Conservation (phyloP, 768 basidiomycete species). For the Pisolithus marmoratus region DNA sequence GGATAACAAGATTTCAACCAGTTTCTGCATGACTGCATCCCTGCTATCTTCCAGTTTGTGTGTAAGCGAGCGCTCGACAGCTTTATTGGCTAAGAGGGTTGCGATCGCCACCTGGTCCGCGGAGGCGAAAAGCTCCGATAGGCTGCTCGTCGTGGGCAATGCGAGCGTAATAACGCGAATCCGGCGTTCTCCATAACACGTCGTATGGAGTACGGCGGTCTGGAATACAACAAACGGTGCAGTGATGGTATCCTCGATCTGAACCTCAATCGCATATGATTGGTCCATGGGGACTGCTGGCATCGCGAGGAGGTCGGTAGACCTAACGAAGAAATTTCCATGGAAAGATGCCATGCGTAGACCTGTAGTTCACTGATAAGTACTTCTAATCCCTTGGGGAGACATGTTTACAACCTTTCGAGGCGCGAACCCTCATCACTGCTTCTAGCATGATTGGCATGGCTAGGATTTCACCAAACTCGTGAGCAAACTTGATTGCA, state of each 20-base stretch:
- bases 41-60: constrained; percentile 87
- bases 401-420: constrained; percentile 53
- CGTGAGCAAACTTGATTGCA: constrained; percentile 96
- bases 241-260: constrained; percentile 91
- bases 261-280: constrained; percentile 91
- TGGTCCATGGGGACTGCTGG: constrained; percentile 96
- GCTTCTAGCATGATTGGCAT: constrained; percentile 96
- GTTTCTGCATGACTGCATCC: constrained; percentile 75
- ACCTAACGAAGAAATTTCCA: constrained; percentile 97
- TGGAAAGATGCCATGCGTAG: constrained; percentile 97
- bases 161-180: constrained; percentile 89
- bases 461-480: constrained; percentile 89
- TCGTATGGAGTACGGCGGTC: constrained; percentile 91
- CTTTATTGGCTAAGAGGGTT: constrained; percentile 85
- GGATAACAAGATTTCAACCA: constrained; percentile 77
- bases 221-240: constrained; percentile 91
- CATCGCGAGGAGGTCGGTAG: constrained; percentile 93
- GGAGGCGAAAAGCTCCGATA: constrained; percentile 86
- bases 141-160: constrained; percentile 79
- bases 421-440: constrained; percentile 97
- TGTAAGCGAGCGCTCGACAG: constrained; percentile 81
- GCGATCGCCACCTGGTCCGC: constrained; percentile 85
- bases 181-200: constrained; percentile 87
- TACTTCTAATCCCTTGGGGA: background rate
- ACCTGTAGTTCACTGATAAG: constrained; percentile 36